phyloP scores from a whole-genome alignment of 1,284 basidiomycete genomes.

The Phylloporus sp. region DNA sequence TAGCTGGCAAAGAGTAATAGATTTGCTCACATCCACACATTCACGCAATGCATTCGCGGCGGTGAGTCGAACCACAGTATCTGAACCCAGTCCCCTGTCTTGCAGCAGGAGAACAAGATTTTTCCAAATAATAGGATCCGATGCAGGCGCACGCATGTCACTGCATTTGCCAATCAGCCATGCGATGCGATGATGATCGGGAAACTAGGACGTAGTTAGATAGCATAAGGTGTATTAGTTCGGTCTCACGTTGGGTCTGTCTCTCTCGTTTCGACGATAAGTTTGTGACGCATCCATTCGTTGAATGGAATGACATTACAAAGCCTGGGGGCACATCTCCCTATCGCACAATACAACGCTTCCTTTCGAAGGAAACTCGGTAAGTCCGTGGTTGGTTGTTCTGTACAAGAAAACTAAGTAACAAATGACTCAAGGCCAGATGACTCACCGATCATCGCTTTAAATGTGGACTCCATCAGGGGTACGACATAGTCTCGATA shows the following conservation, averaged over 20 bases:
- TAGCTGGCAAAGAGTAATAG: neutral
- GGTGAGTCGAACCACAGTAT: constrained; percentile 84
- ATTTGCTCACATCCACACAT: constrained; percentile 78
- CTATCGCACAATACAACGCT: constrained; percentile 88
- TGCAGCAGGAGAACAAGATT: constrained; percentile 77
- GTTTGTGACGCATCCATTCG: constrained; percentile 68
- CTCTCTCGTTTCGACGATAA: constrained; percentile 65
- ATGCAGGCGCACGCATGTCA: constrained; percentile 68
- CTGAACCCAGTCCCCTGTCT: constrained; percentile 73
- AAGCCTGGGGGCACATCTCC: constrained; percentile 79
- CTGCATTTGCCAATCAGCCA: constrained; percentile 88
- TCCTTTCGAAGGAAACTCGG: constrained; percentile 80
- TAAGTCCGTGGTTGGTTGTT: constrained; percentile 63
- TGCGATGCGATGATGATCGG: constrained; percentile 87
- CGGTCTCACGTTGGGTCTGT: constrained; percentile 62
- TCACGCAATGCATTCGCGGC: constrained; percentile 79
- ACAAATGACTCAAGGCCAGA: neutral
- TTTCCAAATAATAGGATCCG: constrained; percentile 78
- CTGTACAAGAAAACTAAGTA: constrained; percentile 43
- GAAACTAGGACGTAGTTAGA: constrained; percentile 59
- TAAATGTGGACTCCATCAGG: constrained; percentile 68
- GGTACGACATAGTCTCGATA: constrained; percentile 80
- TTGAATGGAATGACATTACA: constrained; percentile 71
- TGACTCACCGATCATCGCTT: constrained; percentile 60
- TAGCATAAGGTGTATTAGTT: neutral